Conservation (phyloP, 164 flowering plant genomes). For the Sextonia rubra region DNA sequence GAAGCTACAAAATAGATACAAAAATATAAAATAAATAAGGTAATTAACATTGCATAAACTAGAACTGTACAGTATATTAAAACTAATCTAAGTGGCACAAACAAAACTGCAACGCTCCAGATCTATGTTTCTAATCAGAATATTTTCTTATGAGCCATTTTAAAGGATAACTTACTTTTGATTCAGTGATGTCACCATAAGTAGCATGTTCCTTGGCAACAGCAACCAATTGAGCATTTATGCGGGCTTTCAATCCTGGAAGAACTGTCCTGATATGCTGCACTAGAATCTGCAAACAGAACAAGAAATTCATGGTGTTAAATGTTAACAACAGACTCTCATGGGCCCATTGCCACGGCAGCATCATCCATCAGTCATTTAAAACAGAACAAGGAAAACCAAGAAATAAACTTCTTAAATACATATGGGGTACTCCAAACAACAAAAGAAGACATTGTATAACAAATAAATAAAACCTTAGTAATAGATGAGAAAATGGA, state of each 20-base stretch:
- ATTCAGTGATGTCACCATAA: slow-evolving; percentile 89
- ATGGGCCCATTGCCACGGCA: not conserved
- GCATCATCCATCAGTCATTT: not conserved
- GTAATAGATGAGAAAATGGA: not conserved
- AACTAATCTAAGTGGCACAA: not conserved
- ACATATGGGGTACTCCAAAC: not conserved
- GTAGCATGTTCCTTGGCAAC: slow-evolving; percentile 96
- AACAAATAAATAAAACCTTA: not conserved
- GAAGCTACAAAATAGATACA: not conserved
- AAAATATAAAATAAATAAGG: too few species aligned
- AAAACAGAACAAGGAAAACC: not conserved
- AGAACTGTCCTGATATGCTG: slow-evolving; percentile 82
- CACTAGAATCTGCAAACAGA: slow-evolving; percentile 62
- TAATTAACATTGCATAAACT: not conserved
- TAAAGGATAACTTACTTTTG: slow-evolving; percentile 50
- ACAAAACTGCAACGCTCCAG: too few species aligned
- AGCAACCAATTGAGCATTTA: slow-evolving; percentile 67
- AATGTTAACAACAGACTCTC: not conserved
- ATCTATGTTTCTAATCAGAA: not conserved
- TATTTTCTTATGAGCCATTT: not conserved
- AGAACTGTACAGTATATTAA: not conserved
- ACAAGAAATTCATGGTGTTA: not conserved
- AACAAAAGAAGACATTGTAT: not conserved
- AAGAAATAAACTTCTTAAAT: not conserved
- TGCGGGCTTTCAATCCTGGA: slow-evolving; percentile 79